Base-by-base conservation (phyloP, 306 rosid species). In the Styphnolobium japonicum region DNA sequence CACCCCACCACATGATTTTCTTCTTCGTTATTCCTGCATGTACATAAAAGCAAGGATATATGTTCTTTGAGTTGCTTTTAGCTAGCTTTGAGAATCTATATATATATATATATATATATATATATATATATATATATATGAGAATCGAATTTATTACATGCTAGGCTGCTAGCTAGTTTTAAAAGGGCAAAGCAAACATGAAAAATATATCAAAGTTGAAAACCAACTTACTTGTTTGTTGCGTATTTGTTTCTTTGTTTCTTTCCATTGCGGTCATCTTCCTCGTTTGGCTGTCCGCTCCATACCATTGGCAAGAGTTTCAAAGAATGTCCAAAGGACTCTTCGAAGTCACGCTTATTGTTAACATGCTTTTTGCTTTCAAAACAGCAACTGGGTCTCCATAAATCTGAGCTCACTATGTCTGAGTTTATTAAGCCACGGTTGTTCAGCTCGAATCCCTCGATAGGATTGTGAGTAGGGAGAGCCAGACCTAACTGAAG, bases 261-360 rank as follows among this genome's bases (percentile, higher is more conserved):
- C 62, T 85, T 86, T 71, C 77, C 83, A 76, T 73, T 80, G 16
- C 58, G 67, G 37, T 89, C 88, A 82, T 87, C 96, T 49, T 89
- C 98, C 48, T 90, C 90, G 39, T 87, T 84, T 39, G 97, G 91
- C 25, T 80, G 94, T 71, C 90, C 98, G 12, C 75, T 85, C 94
- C 97, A 89, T 57, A 85, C 75, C 57, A 89, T 70, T 56, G 92
- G 80, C 83, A 83, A 75, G 11, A 68, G 34, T 55, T 85, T 79
- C 29, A 22, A 23, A 75, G 71, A 77, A 27, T 72, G 25, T 34
- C 80, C 88, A 36, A 89, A 92, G 45, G 97, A 89, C 58, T 82
- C 89, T 19, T 89, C 86, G 16, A 78, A 88, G 82, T 71, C 80
- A 60, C 94, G 93, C 74, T 94, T 94, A 79, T 80, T 88, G 43